Conservation (phyloP, 2,329 filamentous ascomycete genomes). For the Colletotrichum kahawae region DNA sequence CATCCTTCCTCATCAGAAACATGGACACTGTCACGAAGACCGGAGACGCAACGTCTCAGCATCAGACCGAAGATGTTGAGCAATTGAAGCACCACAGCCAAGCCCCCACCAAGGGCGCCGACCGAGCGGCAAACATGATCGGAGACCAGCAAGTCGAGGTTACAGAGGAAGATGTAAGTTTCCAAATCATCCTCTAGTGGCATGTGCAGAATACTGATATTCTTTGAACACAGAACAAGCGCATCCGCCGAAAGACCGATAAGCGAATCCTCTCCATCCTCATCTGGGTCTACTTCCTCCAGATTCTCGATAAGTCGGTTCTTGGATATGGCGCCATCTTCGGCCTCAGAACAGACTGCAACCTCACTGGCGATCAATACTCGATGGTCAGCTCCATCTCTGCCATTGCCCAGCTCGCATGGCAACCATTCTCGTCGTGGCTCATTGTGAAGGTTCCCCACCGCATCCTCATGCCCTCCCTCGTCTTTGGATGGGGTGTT, state of each 20-base stretch:
- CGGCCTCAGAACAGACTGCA: constrained; percentile 53
- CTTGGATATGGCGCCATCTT: constrained; percentile 64
- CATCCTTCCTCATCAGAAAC: not conserved
- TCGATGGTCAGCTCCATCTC: constrained; percentile 62
- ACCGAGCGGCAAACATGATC: constrained; percentile 18
- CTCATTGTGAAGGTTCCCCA: constrained; percentile 67
- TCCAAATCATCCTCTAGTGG: not conserved
- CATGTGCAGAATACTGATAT: not conserved
- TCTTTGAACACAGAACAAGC: constrained; percentile 44
- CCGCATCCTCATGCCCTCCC: constrained; percentile 59
- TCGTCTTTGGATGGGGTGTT: constrained; percentile 51
- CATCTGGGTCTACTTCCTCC: constrained; percentile 64
- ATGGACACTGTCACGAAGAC: constrained; percentile 8
- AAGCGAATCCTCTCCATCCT: constrained; percentile 59
- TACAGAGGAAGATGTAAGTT: constrained; percentile 39
- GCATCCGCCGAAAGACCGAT: constrained; percentile 67
- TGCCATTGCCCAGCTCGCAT: constrained; percentile 64
- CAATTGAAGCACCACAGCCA: constrained; percentile 6
- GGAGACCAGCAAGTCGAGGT: constrained; percentile 24
- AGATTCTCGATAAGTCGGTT: constrained; percentile 63
- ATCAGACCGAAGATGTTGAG: constrained; percentile 9
- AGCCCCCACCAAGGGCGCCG: constrained; percentile 1
- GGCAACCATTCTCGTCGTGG: constrained; percentile 64
- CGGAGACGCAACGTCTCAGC: constrained; percentile 1
- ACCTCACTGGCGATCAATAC: constrained; percentile 59